Percentiles rank a stretch among this genome's conserved stretches.
phyloP scores from a whole-genome alignment of 75 land plant genomes.

The Pinus taeda region DNA sequence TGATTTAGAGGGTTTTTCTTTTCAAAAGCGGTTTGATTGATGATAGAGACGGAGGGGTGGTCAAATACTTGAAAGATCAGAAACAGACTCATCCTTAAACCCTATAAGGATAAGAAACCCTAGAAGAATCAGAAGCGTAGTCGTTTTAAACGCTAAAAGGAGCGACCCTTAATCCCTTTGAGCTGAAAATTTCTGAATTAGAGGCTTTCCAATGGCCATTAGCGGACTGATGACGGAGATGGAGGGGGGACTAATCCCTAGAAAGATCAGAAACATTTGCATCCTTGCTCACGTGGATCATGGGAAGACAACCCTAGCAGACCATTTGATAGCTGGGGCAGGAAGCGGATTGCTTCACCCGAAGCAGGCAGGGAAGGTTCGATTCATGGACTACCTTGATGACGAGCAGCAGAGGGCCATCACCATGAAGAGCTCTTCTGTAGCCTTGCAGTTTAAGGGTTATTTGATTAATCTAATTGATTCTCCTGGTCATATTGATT shows the following conservation, averaged over 20 bases:
- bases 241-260: background rate
- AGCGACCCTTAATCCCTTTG: too few relatives aligned
- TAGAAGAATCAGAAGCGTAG: too few relatives aligned
- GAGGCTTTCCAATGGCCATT: too few relatives aligned
- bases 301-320: slow-evolving; percentile 93
- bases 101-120: slow-evolving; percentile 89
- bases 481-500: slow-evolving; percentile 96
- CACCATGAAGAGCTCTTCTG: slow-evolving; percentile 95
- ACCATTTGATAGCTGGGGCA: slow-evolving; percentile 76
- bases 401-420: slow-evolving; percentile 93
- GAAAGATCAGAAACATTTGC: slow-evolving; percentile 71
- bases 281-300: slow-evolving; percentile 96
- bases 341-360: slow-evolving; percentile 76
- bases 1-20: too few relatives aligned
- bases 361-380: slow-evolving; percentile 69
- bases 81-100: slow-evolving; percentile 83
- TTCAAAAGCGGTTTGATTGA: too few relatives aligned
- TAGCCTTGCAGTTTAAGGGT: slow-evolving; percentile 47
- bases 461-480: slow-evolving; percentile 77
- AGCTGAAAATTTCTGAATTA: too few relatives aligned
- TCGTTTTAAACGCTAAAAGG: too few relatives aligned
- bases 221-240: too few relatives aligned
- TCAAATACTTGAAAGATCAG: slow-evolving; percentile 19
- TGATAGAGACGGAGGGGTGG: background rate
- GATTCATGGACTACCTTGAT: slow-evolving; percentile 80